A percentile compares a stretch with the other conserved stretches of the same genome.
Conservation (phyloP, 1,284 basidiomycete genomes). For the Moesziomyces sp. region DNA sequence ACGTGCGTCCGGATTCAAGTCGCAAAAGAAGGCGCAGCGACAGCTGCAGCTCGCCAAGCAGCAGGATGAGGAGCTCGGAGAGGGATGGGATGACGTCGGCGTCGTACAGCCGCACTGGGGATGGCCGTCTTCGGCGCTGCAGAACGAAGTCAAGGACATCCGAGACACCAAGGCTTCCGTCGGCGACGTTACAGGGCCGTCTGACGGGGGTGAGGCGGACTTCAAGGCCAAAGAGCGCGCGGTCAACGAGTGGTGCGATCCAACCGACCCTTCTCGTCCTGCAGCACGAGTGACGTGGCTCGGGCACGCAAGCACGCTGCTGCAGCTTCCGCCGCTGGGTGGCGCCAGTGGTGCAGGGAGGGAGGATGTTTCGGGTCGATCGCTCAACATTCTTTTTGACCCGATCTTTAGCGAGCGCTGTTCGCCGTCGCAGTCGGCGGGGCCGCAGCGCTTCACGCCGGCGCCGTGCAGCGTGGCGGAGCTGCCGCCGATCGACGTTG, state of each 20-base stretch:
- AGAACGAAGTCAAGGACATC: slow-evolving; percentile 19
- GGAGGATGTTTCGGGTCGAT: slow-evolving; percentile 10
- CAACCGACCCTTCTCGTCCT: slow-evolving; percentile 2
- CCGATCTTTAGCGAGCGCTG: slow-evolving; percentile 64
- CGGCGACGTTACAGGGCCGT: background rate
- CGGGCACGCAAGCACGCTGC: slow-evolving; percentile 59
- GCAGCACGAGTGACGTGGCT: slow-evolving; percentile 59
- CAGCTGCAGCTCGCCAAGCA: slow-evolving; percentile 11
- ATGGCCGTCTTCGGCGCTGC: slow-evolving; percentile 17
- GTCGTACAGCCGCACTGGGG: slow-evolving; percentile 45
- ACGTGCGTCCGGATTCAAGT: slow-evolving; percentile 24
- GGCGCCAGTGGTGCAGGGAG: background rate
- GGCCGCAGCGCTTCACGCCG: slow-evolving; percentile 54
- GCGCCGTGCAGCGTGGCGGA: slow-evolving; percentile 53
- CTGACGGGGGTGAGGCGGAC: slow-evolving; percentile 4
- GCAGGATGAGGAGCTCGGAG: slow-evolving; percentile 24
- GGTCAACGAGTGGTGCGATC: slow-evolving; percentile 30
- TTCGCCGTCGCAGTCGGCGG: slow-evolving; percentile 59
- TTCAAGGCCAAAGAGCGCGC: slow-evolving; percentile 18
- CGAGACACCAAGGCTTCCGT: background rate
- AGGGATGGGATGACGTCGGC: slow-evolving; percentile 42
- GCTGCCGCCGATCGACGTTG: slow-evolving; percentile 59
- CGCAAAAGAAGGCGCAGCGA: slow-evolving; percentile 18
- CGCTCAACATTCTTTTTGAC: slow-evolving; percentile 60
- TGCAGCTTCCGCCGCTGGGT: slow-evolving; percentile 52